Conservation (phyloP, 805 yeast species). For the Barnettozyma vustinii region DNA sequence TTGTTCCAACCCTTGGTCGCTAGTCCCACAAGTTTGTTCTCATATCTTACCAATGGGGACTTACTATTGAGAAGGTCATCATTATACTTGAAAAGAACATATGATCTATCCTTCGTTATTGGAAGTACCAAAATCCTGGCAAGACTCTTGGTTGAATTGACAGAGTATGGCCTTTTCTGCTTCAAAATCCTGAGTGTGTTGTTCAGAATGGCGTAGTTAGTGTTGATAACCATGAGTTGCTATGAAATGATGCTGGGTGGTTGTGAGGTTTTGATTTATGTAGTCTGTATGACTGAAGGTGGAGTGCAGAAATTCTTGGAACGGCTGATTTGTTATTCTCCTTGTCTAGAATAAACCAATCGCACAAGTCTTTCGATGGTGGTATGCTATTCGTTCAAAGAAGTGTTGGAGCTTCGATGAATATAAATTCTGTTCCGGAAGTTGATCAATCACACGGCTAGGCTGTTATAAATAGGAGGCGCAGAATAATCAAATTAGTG, state of each 20-base stretch:
- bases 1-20: slow-evolving; percentile 60
- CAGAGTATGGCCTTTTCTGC: slow-evolving; percentile 1
- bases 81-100: slow-evolving; percentile 63
- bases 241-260: background rate
- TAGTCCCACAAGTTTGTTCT: slow-evolving; percentile 40
- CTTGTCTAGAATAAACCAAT: background rate
- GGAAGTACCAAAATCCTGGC: slow-evolving; percentile 71
- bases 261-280: too few relatives aligned
- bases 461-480: background rate
- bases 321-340: background rate
- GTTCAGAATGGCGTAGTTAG: background rate
- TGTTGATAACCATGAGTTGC: background rate
- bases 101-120: slow-evolving; percentile 54
- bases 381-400: background rate
- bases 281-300: too few relatives aligned
- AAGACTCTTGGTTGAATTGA: slow-evolving; percentile 28
- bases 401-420: background rate
- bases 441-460: background rate
- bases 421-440: background rate
- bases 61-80: slow-evolving; percentile 26
- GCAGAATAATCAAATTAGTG: background rate
- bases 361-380: too few relatives aligned
- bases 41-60: slow-evolving; percentile 35
- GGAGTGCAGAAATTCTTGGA: too few relatives aligned
- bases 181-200: background rate